Conservation (phyloP, 2,329 filamentous ascomycete species). For the Colletotrichum lindemuthianum region DNA sequence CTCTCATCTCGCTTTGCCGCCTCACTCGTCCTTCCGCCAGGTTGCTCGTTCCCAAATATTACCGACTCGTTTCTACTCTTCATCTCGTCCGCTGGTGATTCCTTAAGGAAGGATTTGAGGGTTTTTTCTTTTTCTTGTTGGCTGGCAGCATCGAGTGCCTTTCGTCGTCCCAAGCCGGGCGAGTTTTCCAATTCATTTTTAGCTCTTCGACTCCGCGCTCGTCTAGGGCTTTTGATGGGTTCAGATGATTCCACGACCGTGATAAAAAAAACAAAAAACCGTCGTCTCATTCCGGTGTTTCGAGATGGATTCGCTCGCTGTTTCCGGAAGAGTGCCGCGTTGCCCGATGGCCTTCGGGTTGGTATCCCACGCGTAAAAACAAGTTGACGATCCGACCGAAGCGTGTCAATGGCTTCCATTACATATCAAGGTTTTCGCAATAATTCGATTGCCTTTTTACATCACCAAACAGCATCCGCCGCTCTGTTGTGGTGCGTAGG, state of each 20-base stretch:
- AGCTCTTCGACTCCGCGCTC: constrained; percentile 29
- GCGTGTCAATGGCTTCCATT: constrained; percentile 7
- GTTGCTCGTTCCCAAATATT: constrained; percentile 15
- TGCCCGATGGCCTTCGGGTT: constrained; percentile 30
- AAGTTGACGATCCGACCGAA: constrained; percentile 29
- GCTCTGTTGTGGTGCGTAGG: constrained; percentile 95
- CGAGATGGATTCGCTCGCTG: constrained; percentile 22
- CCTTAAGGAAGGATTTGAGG: background rate
- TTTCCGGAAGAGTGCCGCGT: constrained; percentile 22
- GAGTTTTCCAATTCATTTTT: constrained; percentile 26
- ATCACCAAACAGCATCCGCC: constrained; percentile 95
- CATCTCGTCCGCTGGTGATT: constrained; percentile 11
- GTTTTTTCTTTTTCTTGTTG: background rate
- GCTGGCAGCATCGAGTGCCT: constrained; percentile 6
- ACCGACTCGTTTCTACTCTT: constrained; percentile 21
- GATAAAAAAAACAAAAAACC: constrained; percentile 14
- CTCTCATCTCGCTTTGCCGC: constrained; percentile 19
- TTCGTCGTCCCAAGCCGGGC: constrained; percentile 14
- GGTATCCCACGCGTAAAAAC: constrained; percentile 34
- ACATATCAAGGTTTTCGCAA: background rate
- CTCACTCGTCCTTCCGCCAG: constrained; percentile 13
- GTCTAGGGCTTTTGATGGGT: constrained; percentile 32
- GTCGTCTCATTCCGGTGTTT: constrained; percentile 10
- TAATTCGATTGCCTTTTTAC: constrained; percentile 58
- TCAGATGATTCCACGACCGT: constrained; percentile 24